Conservation (phyloP, 768 basidiomycete genomes). For the Termitomyces bulborhizus region DNA sequence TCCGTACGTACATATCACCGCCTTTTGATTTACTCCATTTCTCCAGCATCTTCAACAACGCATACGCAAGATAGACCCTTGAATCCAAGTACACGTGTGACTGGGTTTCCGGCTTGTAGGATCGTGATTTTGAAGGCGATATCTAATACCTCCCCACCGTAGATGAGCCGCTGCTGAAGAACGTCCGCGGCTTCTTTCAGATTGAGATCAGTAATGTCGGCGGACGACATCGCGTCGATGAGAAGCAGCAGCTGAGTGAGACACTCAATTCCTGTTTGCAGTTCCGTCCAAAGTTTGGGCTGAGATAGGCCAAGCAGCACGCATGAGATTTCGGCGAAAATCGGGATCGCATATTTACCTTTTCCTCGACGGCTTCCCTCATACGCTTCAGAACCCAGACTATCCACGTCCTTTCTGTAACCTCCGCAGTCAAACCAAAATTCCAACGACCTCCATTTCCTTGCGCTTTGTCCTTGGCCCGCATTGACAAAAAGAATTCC, state of each 20-base stretch:
- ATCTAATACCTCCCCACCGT: slow-evolving; percentile 92
- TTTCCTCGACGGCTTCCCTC: slow-evolving; percentile 86
- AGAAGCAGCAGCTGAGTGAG: slow-evolving; percentile 87
- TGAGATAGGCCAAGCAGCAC: slow-evolving; percentile 24
- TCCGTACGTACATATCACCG: slow-evolving; percentile 73
- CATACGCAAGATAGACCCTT: slow-evolving; percentile 77
- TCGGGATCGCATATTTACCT: slow-evolving; percentile 40
- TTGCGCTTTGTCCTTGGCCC: slow-evolving; percentile 30
- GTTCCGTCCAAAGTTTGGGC: slow-evolving; percentile 92
- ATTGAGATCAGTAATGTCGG: slow-evolving; percentile 36
- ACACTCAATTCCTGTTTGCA: slow-evolving; percentile 92
- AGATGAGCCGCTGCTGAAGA: slow-evolving; percentile 87
- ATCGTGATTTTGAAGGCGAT: slow-evolving; percentile 70
- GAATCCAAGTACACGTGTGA: slow-evolving; percentile 80
- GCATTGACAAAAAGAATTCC: slow-evolving; percentile 74
- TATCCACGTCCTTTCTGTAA: slow-evolving; percentile 83
- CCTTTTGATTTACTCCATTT: slow-evolving; percentile 71
- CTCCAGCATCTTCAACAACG: slow-evolving; percentile 86
- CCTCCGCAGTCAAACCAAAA: slow-evolving; percentile 75
- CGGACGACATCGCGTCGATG: slow-evolving; percentile 75
- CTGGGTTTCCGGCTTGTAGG: slow-evolving; percentile 78
- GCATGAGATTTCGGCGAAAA: not conserved
- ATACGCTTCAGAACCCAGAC: slow-evolving; percentile 88
- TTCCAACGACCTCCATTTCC: slow-evolving; percentile 38
- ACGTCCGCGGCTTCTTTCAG: slow-evolving; percentile 72